phyloP scores from a whole-genome alignment of 2,329 filamentous ascomycete genomes.

The Venturia oleaginea region DNA sequence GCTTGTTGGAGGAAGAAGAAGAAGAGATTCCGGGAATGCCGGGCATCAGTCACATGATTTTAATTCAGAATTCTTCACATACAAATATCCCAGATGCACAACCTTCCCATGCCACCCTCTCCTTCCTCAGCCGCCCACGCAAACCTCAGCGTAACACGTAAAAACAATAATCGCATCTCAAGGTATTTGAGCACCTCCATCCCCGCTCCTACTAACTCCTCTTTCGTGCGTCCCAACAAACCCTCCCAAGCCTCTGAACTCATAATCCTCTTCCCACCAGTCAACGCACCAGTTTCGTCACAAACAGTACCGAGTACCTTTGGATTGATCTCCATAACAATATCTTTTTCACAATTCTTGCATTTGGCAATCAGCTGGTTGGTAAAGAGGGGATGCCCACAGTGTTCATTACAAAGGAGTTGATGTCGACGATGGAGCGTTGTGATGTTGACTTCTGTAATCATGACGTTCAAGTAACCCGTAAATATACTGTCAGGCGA shows the following conservation, averaged over 20 bases:
- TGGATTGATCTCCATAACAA: conserved; percentile 33
- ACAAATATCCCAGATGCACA: conserved; percentile 26
- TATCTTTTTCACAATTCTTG: conserved; percentile 31
- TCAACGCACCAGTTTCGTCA: conserved; percentile 49
- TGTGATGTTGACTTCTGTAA: conserved; percentile 34
- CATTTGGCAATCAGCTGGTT: conserved; percentile 35
- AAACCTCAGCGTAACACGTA: conserved; percentile 46
- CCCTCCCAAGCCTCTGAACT: conserved; percentile 44
- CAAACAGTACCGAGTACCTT: conserved; percentile 34
- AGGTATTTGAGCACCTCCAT: conserved; percentile 37
- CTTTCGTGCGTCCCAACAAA: conserved; percentile 36
- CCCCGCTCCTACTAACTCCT: conserved; percentile 33
- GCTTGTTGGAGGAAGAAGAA: not conserved
- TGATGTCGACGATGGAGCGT: conserved; percentile 33
- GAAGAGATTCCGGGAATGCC: not conserved
- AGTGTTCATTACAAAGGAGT: conserved; percentile 41
- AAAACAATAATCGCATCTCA: conserved; percentile 43
- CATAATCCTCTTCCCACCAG: conserved; percentile 45
- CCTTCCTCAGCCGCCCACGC: conserved; percentile 38
- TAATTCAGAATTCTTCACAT: conserved; percentile 45
- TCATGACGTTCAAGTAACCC: conserved; percentile 37
- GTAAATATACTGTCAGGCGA: conserved; percentile 24
- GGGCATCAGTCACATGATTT: conserved; percentile 40
- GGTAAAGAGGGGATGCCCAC: conserved; percentile 45
- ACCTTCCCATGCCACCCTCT: conserved; percentile 18